Base-by-base conservation (phyloP, 176 grass and related monocot genomes). In the Puya raimondii region DNA sequence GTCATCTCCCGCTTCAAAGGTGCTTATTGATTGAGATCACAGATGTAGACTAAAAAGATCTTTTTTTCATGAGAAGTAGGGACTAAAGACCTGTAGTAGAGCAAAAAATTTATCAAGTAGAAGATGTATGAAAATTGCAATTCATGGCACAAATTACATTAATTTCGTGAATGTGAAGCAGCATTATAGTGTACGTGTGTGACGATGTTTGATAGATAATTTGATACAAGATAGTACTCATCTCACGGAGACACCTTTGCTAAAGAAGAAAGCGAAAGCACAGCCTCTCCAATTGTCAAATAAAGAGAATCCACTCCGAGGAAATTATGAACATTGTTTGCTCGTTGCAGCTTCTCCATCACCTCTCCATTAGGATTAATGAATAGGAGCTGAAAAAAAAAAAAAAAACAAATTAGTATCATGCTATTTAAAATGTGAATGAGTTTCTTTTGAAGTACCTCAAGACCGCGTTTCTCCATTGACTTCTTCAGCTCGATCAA, bases 341-440 rank as follows among this genome's bases (percentile, higher is more conserved):
- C 84, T 69, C 93, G 76, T n/a, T 97, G 86, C 76, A 97, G 84
- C 64, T 97, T 97, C 71, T 97, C 93, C 84, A 97, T 97, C 22
- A 92, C 89, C 70, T 97, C 93, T 85, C 84, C 93, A 47, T 81
- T 76, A 66, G 93, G 93, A 70, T 97, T 97, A 48, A 97, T 82
- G 68, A 92, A 81, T 16, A 90, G 51, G 67, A 97, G 89, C 93
- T 97, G 71, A 22, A 56, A 61, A 48, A 27, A 50, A 61, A 48
- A 27, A 50, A 49, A 15, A 61, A 10, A 23, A 4, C 64, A 23
- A 6, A 25, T 76, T 70, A 70, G 25, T 1, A 65, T 14, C 70
- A 23, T 68, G 47, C 6, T 20, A 4, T 48, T 75, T 22, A 8
- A 47, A n/a, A 51, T 21, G 1, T 67, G 26, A 13, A 73, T 63